A percentile compares a stretch with the other conserved stretches of the same genome.
Conservation (phyloP, 108 stramenopile species). For the Pseudonitzschia multiseries region DNA sequence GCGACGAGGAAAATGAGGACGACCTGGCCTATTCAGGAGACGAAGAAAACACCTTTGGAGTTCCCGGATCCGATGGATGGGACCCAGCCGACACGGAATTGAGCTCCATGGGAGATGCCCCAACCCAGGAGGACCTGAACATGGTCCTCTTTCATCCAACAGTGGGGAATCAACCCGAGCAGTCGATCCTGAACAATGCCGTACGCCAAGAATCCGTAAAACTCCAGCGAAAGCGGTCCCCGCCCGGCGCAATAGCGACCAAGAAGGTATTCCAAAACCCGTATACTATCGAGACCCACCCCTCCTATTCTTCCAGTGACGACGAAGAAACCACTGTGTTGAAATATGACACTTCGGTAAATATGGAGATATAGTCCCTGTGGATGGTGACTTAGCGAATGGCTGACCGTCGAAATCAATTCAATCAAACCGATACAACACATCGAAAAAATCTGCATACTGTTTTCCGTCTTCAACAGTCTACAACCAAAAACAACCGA, state of each 20-base stretch:
- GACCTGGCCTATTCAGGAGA: conserved; percentile 14
- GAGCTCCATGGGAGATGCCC: conserved; percentile 9
- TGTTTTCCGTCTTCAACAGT: neutral
- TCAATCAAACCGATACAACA: too few species aligned
- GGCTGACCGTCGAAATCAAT: too few species aligned
- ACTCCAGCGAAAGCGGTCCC: neutral
- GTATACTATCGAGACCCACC: neutral
- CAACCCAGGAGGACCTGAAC: conserved; percentile 2
- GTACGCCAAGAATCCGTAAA: neutral
- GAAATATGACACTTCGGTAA: neutral
- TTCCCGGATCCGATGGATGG: conserved; percentile 15
- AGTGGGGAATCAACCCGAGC: neutral
- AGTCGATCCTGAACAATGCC: neutral
- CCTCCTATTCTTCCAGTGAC: neutral
- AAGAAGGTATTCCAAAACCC: neutral
- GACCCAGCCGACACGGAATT: conserved; percentile 15
- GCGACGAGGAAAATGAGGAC: neutral
- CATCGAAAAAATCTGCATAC: too few species aligned
- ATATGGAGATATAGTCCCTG: neutral
- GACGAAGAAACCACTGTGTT: neutral
- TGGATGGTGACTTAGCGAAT: neutral
- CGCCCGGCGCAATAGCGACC: neutral
- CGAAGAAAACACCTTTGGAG: conserved; percentile 17
- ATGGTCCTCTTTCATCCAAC: conserved; percentile 2
- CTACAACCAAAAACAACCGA: neutral